phyloP scores from a whole-genome alignment of 441 rosid species.

The Corymbia citriodora region DNA sequence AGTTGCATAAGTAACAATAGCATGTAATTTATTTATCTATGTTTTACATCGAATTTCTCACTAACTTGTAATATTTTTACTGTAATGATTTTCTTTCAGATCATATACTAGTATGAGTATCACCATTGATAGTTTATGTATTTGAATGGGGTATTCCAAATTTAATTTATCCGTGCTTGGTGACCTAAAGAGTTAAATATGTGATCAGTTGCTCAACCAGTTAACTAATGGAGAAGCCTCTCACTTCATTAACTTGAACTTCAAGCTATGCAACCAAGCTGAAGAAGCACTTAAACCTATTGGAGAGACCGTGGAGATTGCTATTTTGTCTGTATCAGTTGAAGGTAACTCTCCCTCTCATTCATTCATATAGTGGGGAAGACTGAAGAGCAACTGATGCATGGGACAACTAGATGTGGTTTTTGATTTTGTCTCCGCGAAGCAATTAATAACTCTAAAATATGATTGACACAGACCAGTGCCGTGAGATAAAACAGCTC shows the following conservation, averaged over 20 bases:
- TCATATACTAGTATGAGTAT: neutral
- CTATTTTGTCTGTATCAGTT: too few species aligned
- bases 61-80: neutral
- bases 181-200: neutral
- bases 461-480: neutral
- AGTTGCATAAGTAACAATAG: neutral
- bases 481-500: neutral
- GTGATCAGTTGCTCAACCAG: neutral
- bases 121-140: neutral
- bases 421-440: neutral
- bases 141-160: too few species aligned
- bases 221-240: neutral
- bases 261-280: neutral
- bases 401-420: neutral
- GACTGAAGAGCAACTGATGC: neutral
- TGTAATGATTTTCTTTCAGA: neutral
- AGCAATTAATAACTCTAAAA: neutral
- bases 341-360: neutral
- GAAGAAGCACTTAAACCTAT: neutral
- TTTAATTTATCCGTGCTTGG: neutral
- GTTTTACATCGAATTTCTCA: neutral
- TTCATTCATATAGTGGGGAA: neutral
- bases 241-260: neutral
- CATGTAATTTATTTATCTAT: too few species aligned
- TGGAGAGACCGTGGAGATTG: neutral